Conservation (phyloP, 2,329 filamentous ascomycete species). For the Pestalotiopsis sp. region DNA sequence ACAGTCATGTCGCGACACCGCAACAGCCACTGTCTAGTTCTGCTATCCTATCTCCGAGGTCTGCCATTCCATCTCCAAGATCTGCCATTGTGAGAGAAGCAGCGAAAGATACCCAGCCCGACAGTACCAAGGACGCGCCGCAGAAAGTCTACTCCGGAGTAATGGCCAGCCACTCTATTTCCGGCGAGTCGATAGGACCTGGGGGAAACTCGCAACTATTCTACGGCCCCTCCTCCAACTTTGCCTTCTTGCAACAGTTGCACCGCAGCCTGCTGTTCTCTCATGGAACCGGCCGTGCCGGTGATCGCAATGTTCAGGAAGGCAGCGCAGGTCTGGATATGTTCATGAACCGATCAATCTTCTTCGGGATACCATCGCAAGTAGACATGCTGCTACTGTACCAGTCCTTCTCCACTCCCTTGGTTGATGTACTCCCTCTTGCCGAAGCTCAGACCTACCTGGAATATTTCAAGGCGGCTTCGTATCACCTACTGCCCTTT, state of each 20-base stretch:
- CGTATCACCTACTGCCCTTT: conserved; percentile 19
- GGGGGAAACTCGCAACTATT: conserved; percentile 28
- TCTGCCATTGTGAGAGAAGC: neutral
- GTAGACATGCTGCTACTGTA: conserved; percentile 18
- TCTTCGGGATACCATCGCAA: conserved; percentile 30
- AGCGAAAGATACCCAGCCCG: conserved; percentile 3
- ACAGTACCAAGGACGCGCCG: conserved; percentile 33
- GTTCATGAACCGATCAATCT: conserved; percentile 33
- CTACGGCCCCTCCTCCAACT: conserved; percentile 31
- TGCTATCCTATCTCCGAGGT: neutral
- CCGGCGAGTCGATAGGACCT: conserved; percentile 18
- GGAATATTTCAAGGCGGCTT: neutral
- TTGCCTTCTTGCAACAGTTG: conserved; percentile 33
- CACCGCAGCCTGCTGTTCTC: conserved; percentile 28
- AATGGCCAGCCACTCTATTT: conserved; percentile 11
- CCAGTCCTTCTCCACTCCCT: conserved; percentile 1
- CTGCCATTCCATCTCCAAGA: neutral
- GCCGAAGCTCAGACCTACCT: conserved; percentile 16
- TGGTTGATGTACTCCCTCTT: conserved; percentile 14
- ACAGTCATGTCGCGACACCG: neutral
- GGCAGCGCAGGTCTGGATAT: conserved; percentile 27
- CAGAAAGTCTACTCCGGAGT: neutral
- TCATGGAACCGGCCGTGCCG: conserved; percentile 15
- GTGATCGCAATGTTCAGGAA: conserved; percentile 24
- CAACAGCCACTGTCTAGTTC: conserved; percentile 9